Base-by-base conservation (phyloP, 441 rosid species). In the Breynia disticha region DNA sequence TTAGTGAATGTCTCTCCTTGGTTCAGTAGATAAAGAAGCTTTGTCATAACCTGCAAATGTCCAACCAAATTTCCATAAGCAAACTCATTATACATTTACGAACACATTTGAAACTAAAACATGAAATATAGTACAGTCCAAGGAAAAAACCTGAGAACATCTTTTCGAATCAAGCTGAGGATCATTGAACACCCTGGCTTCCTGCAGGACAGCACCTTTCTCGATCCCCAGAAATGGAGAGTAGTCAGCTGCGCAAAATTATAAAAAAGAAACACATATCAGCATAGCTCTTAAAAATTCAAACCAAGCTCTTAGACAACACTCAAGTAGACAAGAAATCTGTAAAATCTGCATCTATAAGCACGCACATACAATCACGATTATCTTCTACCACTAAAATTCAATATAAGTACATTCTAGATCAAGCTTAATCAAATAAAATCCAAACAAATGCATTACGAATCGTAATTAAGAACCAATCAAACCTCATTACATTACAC, bases 181-280 rank as follows among this genome's bases (percentile, higher is more conserved):
- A 17, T 94, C 97, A 67, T 94, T 86, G 68, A 94, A 94, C 63
- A 90, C 94, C 75, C 97, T 82, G 48, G 94, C 95, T 61, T 94
- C 99, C 72, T 94, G 99, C 73, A 94, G 97, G 55, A 90, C 95
- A 1, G 97, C 94, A 41, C 99, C 97, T 75, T 94, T 94, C 86
- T 90, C 99, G 28, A 94, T 85, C 57, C 99, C 99, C 79, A 82
- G 35, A 72, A 90, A 94, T 1, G 97, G 99, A 59, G 99, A 94
- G 72, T 80, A 94, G 53, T 94, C 99, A 48, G 81, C 97, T 85
- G 78, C 68, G 57, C 43, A 50, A 52, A 56, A 48, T 24, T 48
- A 50, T 50, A 61, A 67, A 19, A 63, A 44, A 20, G 43, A 69
- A 53, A 38, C 50, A 28, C 35, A 19, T 46, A 55, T n/a, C 12